phyloP scores from a whole-genome alignment of 2,329 filamentous ascomycete genomes.

The Colletotrichum sojae region DNA sequence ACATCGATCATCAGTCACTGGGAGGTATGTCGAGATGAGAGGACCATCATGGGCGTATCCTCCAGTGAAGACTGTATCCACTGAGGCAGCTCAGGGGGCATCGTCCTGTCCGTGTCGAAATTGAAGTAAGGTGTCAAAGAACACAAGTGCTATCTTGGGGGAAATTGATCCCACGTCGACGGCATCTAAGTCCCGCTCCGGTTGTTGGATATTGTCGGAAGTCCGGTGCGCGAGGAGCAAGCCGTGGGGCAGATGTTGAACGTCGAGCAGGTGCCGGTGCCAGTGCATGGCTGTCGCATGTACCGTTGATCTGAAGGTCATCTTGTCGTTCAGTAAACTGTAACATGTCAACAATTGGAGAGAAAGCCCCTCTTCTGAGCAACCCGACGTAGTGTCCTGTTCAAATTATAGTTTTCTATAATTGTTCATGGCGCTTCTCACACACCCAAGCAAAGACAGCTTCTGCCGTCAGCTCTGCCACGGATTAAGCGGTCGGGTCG shows the following conservation, averaged over 20 bases:
- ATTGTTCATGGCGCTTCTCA: background rate
- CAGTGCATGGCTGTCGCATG: background rate
- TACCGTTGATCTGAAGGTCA: background rate
- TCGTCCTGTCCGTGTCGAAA: too few species aligned
- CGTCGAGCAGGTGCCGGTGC: background rate
- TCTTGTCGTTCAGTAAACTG: conserved; percentile 28
- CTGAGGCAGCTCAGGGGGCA: too few species aligned
- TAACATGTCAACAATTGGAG: background rate
- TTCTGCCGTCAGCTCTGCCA: too few species aligned
- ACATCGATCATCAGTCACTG: background rate
- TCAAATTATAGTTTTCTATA: background rate
- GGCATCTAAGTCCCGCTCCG: background rate
- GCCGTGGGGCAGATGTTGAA: background rate
- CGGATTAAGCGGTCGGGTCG: too few species aligned
- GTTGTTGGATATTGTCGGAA: background rate
- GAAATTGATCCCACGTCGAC: too few species aligned
- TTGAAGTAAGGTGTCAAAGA: too few species aligned
- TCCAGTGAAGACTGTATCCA: too few species aligned
- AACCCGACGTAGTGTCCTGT: background rate
- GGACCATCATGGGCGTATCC: too few species aligned
- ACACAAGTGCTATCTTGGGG: too few species aligned
- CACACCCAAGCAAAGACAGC: background rate
- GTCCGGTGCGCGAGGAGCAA: background rate
- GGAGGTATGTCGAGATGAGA: too few species aligned
- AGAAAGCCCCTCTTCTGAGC: background rate